Evolutionary conservation across 1,284 basidiomycete genomes (phyloP), one percentile per base, ranked within the genome.

Genomic region (Cerrena zonata): DNA sequence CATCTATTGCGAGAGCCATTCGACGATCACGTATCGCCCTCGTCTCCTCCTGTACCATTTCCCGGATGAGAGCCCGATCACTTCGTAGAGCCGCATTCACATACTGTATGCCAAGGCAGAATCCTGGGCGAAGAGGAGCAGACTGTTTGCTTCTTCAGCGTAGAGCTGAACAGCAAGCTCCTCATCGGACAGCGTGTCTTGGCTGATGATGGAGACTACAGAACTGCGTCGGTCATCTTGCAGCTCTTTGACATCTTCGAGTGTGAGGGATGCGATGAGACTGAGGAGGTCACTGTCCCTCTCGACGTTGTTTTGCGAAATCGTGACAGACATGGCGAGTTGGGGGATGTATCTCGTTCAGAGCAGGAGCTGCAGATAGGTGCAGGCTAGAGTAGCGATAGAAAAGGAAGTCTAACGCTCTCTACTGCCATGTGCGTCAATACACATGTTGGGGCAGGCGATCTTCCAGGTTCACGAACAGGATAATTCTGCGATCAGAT

Each of bases 161-260:
- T 77, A 78, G 0, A 76, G 48, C 39, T 69, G 62, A 12, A 78
- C 61, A 0, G 80, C 80, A n/a, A 72, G 55, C 46, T 78, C 75
- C 47, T 76, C 72, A 56, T 82, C 79, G 0, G 69, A 63, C 2
- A 62, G 57, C 1, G 64, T 56, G 0, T 56, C 56, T n/a, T n/a
- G n/a, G n/a, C n/a, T n/a, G 30, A 57, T 61, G 0, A 59, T 62
- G 22, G 26, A 4, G 24, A 62, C 65, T 1, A 55, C 57, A 56
- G 77, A 76, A n/a, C 72, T 73, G 54, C 77, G 77, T 1, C 63
- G 60, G 0, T 58, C 46, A 18, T 54, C 51, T n/a, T 65, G 59
- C 22, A 73, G 47, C 11, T 67, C 63, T 22, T 69, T 68, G n/a
- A 79, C 63, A 53, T 75, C 73, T 25, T 67, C 57, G 43, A 76